A percentile compares a stretch with the other conserved stretches of the same genome.
Conservation (phyloP, 805 yeast genomes). For the Nakazawaea populi region DNA sequence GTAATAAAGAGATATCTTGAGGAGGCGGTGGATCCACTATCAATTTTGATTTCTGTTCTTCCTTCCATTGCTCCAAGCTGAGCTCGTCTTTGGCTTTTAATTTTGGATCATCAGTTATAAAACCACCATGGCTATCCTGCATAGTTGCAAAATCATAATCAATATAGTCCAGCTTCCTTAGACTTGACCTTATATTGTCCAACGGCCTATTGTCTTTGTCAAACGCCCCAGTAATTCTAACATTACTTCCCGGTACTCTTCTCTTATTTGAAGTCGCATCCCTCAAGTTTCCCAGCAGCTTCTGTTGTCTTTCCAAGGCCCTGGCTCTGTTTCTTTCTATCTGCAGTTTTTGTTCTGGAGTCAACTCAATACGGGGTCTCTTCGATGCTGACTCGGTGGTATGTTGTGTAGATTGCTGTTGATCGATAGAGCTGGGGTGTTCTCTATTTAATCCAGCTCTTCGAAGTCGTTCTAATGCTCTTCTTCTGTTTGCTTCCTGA, state of each 20-base stretch:
- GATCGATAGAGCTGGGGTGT: slow-evolving; percentile 1
- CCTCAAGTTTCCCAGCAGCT: slow-evolving; percentile 13
- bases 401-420: background rate
- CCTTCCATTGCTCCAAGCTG: slow-evolving; percentile 50
- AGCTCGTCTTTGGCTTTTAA: slow-evolving; percentile 24
- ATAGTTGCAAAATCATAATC: slow-evolving; percentile 89
- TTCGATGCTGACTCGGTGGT: background rate
- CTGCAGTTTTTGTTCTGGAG: slow-evolving; percentile 42
- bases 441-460: slow-evolving; percentile 30
- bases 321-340: slow-evolving; percentile 48
- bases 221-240: background rate
- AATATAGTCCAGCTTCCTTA: slow-evolving; percentile 61
- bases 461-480: slow-evolving; percentile 51
- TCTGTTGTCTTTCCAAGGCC: slow-evolving; percentile 36
- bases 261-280: slow-evolving; percentile 16
- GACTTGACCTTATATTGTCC: slow-evolving; percentile 35
- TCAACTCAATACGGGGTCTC: slow-evolving; percentile 22
- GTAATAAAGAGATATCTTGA: slow-evolving; percentile 63
- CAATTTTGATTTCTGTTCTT: slow-evolving; percentile 40
- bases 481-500: slow-evolving; percentile 58
- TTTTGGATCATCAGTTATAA: slow-evolving; percentile 38
- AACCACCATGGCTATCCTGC: slow-evolving; percentile 87
- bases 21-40: slow-evolving; percentile 65
- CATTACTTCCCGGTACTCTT: background rate
- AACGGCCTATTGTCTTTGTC: slow-evolving; percentile 15